Evolutionary conservation across 2,329 filamentous ascomycete species (phyloP), one percentile per base, ranked within the genome.

Genomic region (Botryotinia calthae): DNA sequence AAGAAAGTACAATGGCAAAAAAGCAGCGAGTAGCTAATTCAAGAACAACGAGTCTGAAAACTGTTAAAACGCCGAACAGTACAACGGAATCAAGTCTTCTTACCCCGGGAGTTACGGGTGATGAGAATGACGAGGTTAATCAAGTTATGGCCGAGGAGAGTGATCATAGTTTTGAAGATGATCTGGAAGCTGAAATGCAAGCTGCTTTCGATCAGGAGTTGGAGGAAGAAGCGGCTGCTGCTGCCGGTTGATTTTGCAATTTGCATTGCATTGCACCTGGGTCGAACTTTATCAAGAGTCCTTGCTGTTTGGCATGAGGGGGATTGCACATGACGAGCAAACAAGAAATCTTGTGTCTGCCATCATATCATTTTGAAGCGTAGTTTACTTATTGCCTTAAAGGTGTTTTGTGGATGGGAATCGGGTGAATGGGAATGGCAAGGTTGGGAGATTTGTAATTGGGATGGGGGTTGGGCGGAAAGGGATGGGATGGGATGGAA

Each of bases 111-210:
- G 81, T 81, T 40, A 84, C 81, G 70, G 82, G 77, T n/a, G 84
- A 85, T 12, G 84, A 82, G 18, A 79, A 81, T 58, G 80, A 80
- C 14, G 80, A 80, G 25, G 20, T 58, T 37, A 46, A 65, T n/a
- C 62, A 54, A 28, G 28, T 42, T 9, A 34, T 28, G 42, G 84
- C 84, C 51, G 80, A 82, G 42, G 82, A 79, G 4, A 70, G 54
- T n/a, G 66, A 73, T 59, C 59, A 71, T 44, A 63, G 64, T 56
- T 51, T 63, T 20, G 82, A 82, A 37, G 70, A 70, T 16, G 85
- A 90, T 77, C 81, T 91, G 67, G 90, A 90, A 80, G 87, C 88
- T n/a, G 83, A 83, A 72, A 75, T 85, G 73, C 83, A 83, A 74
- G 84, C 82, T 5, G 85, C 84, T 75, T 80, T 85, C 77, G 82